A percentile compares a stretch with the other conserved stretches of the same genome.
Conservation (phyloP, 257 asterid genomes). For the Solanum etuberosum region DNA sequence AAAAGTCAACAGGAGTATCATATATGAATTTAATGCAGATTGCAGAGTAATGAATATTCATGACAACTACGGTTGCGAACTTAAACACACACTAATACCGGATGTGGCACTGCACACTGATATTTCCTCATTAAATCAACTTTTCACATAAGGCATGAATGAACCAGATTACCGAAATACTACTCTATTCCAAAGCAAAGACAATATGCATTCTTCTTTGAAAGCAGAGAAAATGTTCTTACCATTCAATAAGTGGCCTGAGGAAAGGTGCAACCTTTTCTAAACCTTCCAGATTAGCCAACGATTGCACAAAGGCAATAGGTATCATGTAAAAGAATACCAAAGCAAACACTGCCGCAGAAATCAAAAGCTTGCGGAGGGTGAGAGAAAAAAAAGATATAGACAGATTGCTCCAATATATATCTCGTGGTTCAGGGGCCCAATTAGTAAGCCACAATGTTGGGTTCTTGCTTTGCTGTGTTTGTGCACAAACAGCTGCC, state of each 20-base stretch:
- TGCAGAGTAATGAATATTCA: neutral
- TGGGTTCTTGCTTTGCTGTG: conserved; percentile 91
- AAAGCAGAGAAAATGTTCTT: conserved; percentile 13
- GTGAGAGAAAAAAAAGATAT: conserved; percentile 78
- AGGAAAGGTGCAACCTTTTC: conserved; percentile 94
- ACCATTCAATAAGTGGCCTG: conserved; percentile 82
- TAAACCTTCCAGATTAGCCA: conserved; percentile 93
- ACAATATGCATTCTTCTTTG: neutral
- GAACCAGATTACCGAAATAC: neutral
- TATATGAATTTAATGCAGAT: neutral
- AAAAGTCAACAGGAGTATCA: neutral
- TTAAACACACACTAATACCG: neutral
- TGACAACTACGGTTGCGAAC: neutral
- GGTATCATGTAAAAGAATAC: conserved; percentile 98
- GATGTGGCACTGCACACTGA: neutral
- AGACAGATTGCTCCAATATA: conserved; percentile 80
- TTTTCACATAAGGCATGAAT: neutral
- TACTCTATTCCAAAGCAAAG: neutral
- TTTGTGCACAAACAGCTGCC: conserved; percentile 97
- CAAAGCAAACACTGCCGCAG: conserved; percentile 60
- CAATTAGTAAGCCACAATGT: conserved; percentile 77
- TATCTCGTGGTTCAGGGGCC: conserved; percentile 99
- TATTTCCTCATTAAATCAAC: neutral
- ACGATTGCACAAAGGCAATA: conserved; percentile 89
- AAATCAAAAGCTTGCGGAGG: conserved; percentile 58